phyloP scores from a whole-genome alignment of 2,329 filamentous ascomycete genomes.

The Rhynchosporium agropyri region DNA sequence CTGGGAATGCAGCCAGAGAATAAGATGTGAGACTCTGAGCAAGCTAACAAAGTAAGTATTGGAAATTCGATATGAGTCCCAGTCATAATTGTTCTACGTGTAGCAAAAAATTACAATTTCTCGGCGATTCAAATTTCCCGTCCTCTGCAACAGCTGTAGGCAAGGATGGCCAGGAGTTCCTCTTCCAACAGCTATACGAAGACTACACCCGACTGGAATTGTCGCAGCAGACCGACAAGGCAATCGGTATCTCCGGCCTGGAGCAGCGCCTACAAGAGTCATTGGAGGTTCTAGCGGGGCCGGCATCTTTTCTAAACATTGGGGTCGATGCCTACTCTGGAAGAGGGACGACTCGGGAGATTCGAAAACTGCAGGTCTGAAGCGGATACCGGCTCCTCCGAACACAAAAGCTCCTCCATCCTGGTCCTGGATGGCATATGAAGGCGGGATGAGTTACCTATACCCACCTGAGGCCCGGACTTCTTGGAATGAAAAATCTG shows the following conservation, averaged over 20 bases:
- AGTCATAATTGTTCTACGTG: background rate
- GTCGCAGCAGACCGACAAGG: constrained; percentile 34
- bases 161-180: constrained; percentile 34
- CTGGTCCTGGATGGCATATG: constrained; percentile 46
- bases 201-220: constrained; percentile 42
- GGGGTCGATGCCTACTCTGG: background rate
- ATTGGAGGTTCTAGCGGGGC: constrained; percentile 35
- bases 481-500: background rate
- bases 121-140: constrained; percentile 41
- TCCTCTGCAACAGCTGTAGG: background rate
- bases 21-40: constrained; percentile 44
- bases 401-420: constrained; percentile 31
- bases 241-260: constrained; percentile 14
- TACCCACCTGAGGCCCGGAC: background rate
- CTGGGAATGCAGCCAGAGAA: constrained; percentile 45
- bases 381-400: background rate
- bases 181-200: constrained; percentile 33
- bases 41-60: constrained; percentile 42
- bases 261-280: background rate
- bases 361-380: background rate
- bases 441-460: constrained; percentile 37
- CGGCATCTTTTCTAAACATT: constrained; percentile 42
- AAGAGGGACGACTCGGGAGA: background rate
- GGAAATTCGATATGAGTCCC: background rate
- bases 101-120: constrained; percentile 30